Conservation (phyloP, 257 asterid genomes). For the Cordia subcordata region DNA sequence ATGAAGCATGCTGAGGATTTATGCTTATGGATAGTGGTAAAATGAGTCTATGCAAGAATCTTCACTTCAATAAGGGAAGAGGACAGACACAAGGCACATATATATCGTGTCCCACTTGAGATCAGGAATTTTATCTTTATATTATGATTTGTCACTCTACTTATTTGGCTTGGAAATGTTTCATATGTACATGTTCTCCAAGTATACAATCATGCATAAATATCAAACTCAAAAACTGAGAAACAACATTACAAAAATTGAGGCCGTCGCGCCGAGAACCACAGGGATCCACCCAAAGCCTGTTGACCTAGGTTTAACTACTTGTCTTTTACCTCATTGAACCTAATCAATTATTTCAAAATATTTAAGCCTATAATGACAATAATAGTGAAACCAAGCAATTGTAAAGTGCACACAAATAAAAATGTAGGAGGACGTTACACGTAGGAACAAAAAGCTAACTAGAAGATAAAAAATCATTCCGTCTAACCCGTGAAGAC, state of each 20-base stretch:
- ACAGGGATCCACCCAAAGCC: too few relatives aligned
- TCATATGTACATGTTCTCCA: neutral
- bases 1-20: slow-evolving; percentile 51
- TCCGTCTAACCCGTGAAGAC: too few relatives aligned
- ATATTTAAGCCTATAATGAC: too few relatives aligned
- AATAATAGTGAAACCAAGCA: too few relatives aligned
- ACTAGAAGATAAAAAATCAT: too few relatives aligned
- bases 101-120: slow-evolving; percentile 25
- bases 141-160: slow-evolving; percentile 7
- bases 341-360: too few relatives aligned
- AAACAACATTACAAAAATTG: neutral
- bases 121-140: slow-evolving; percentile 43
- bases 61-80: slow-evolving; percentile 17
- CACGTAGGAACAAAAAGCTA: too few relatives aligned
- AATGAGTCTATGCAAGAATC: slow-evolving; percentile 21
- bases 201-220: neutral
- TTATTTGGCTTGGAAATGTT: neutral
- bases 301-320: too few relatives aligned
- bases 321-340: too few relatives aligned
- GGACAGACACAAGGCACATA: slow-evolving; percentile 29
- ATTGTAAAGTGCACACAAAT: too few relatives aligned
- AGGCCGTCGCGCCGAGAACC: too few relatives aligned
- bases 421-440: too few relatives aligned
- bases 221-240: neutral
- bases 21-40: slow-evolving; percentile 32